Conservation (phyloP, 2,329 filamentous ascomycete species). For the Ustulina deusta region DNA sequence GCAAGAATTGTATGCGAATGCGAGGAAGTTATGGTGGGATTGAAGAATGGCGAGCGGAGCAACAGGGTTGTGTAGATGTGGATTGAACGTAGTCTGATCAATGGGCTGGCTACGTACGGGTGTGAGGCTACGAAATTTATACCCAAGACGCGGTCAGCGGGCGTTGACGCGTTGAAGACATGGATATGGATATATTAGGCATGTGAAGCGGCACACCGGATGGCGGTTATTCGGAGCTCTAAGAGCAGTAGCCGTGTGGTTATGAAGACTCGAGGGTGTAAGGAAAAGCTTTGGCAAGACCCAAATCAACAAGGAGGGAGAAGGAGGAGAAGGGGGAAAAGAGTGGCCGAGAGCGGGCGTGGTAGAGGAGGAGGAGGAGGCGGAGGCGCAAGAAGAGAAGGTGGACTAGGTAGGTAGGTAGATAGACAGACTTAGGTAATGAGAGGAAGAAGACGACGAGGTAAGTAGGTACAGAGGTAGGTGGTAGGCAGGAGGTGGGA, state of each 20-base stretch:
- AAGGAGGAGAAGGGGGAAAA: constrained; percentile 37
- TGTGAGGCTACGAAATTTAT: constrained; percentile 35
- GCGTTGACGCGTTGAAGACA: constrained; percentile 41
- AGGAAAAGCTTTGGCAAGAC: constrained; percentile 37
- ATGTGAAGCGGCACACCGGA: constrained; percentile 22
- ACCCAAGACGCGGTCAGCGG: constrained; percentile 41
- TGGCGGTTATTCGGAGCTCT: constrained; percentile 7
- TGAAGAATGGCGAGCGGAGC: constrained; percentile 12
- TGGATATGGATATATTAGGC: constrained; percentile 30
- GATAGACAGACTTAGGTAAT: too few relatives aligned
- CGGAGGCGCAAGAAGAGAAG: constrained; percentile 37
- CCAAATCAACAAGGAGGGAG: constrained; percentile 37
- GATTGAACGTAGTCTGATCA: constrained; percentile 8
- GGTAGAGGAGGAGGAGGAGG: constrained; percentile 36
- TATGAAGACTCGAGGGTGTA: constrained; percentile 40
- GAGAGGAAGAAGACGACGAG: constrained; percentile 18
- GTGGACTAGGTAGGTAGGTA: neutral
- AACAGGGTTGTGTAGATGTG: neutral
- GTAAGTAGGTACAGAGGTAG: constrained; percentile 19
- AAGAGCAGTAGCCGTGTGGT: constrained; percentile 31
- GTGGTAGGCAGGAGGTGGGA: constrained; percentile 5
- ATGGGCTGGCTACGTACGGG: constrained; percentile 34
- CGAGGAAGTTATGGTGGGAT: constrained; percentile 24
- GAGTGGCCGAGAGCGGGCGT: constrained; percentile 31
- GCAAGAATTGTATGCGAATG: neutral